Evolutionary conservation across 2,329 filamentous ascomycete species (phyloP), one percentile per base, ranked within the genome.

Genomic region (Gnomoniopsis smithogilvyi): DNA sequence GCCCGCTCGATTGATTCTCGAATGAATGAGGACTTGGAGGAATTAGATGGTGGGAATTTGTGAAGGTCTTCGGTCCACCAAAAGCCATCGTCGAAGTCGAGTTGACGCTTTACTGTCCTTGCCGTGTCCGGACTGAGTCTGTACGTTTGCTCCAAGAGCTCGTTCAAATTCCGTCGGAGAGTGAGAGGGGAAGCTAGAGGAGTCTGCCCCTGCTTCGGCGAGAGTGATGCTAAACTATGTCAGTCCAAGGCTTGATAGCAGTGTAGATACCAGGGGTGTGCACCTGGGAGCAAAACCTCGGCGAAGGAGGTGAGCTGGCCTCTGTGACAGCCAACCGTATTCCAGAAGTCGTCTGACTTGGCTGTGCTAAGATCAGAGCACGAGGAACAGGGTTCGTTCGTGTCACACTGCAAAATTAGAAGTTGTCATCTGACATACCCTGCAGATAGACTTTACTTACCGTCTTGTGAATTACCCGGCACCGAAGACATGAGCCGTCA

Each of bases 61-160:
- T 75, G 76, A 24, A 80, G 68, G 62, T 82, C 78, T 51, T 82
- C 80, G 17, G 78, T 80, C 79, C 80, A 82, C 82, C 82, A 85
- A 65, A 85, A 85, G 1, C 75, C 75, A 63, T 85, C 82, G 34
- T 80, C 74, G 57, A 81, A 84, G 64, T 85, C 82, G 3, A 82
- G 66, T 55, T 78, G 74, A 3, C 69, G 66, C 56, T 75, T 75
- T 17, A 80, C 77, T 59, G 76, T 68, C n/a, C 74, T 71, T 1
- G 72, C 66, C 26, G 74, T 70, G 14, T 73, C 70, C n/a, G 71
- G 67, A n/a, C 72, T 68, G 21, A 78, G 69, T 15, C 73, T 70
- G 56, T 80, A 83, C 1, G 72, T 71, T 15, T 74, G 72, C 51
- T 82, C 75, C 10, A 85, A 70, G 58, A 77, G 78, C 22, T 83